Evolutionary conservation across 2,329 filamentous ascomycete species (phyloP).

Genomic region (Monosporascus sp.): DNA sequence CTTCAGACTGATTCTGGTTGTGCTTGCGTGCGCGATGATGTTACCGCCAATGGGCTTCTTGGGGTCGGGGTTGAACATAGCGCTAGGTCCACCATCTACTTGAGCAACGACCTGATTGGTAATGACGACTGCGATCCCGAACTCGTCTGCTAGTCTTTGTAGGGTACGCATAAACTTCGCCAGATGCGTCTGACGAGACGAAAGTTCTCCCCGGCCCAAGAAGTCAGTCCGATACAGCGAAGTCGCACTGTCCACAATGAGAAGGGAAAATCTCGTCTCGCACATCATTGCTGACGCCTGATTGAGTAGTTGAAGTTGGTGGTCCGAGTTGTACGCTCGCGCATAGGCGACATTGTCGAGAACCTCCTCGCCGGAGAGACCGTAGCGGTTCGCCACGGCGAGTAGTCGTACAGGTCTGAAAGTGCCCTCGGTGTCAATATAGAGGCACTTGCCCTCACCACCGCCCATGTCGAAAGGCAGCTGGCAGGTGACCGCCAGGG

Average conservation of each 20-base stretch:
- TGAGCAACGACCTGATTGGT: slow-evolving; percentile 99
- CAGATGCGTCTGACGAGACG: slow-evolving; percentile 83
- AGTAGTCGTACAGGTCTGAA: slow-evolving; percentile 89
- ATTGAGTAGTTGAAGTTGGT: slow-evolving; percentile 90
- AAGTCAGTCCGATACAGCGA: slow-evolving; percentile 96
- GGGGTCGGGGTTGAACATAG: slow-evolving; percentile 99
- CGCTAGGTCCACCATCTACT: slow-evolving; percentile 89
- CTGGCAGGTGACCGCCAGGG: slow-evolving; percentile 96
- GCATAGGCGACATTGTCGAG: slow-evolving; percentile 98
- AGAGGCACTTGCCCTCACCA: slow-evolving; percentile 95
- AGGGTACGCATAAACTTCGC: slow-evolving; percentile 85
- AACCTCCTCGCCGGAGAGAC: slow-evolving; percentile 92
- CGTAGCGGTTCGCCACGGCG: slow-evolving; percentile 89
- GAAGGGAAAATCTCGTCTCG: slow-evolving; percentile 91
- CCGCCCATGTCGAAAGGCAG: slow-evolving; percentile 98
- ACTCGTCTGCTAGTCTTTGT: slow-evolving; percentile 73
- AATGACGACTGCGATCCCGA: slow-evolving; percentile 96
- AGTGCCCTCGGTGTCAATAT: slow-evolving; percentile 97
- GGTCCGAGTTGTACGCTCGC: slow-evolving; percentile 96
- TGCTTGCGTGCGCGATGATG: slow-evolving; percentile 97
- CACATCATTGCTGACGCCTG: slow-evolving; percentile 99
- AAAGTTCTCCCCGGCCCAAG: slow-evolving; percentile 91
- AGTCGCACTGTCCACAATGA: slow-evolving; percentile 94
- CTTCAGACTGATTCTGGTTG: slow-evolving; percentile 88
- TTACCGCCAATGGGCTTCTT: slow-evolving; percentile 99